Base-by-base conservation (phyloP, 73 alveolate genomes). In the Stentor roeselii region DNA sequence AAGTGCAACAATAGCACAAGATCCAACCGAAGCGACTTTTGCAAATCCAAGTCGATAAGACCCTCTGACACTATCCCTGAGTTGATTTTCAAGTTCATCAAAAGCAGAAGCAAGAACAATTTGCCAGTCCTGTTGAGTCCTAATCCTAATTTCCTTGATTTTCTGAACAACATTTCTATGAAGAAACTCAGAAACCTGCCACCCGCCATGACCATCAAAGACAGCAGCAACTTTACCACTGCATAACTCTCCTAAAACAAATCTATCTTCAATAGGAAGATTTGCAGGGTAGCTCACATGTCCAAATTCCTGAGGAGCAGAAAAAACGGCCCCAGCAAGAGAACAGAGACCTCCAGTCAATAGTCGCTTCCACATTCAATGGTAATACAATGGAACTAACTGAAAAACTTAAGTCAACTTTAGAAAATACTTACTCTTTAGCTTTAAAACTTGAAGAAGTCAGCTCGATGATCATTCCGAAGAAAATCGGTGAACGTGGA, bases 201-300 rank as follows among this genome's bases (percentile, higher is more conserved):
- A 88, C 0, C 98, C 99, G 3, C 98, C 99, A 83, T 96, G 98
- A 3, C 98, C 99, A 90, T 96, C 98, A 83, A 95, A 67, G 34
- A 67, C 91, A 30, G 91, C 92, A 30, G 93, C 89, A 11, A 92
- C 94, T 0, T 77, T 82, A 11, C 59, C 6, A 6, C 39, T 58
- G 30, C 86, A 60, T 2, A 89, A 59, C 40, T 83, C 50, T 11
- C 32, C 59, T 31, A 82, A 41, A 42, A 86, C 83, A 60, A 89
- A 89, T 37, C 92, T 75, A 78, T 89, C 95, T 75, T 89, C 95
- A 60, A 84, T 60, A 38, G 92, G 95, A 15, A 31, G 41, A 58
- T 89, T 89, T 0, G 95, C 95, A 27, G 95, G 95, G 85, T 87
- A 83, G 30, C 39, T n/a, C 21, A 76, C 74, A 14, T 27, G n/a